These are phyloP conservation scores for Vitis amurensis DNA, from an alignment of 164 flowering plant species.

Conservation along the genomic window DNA sequence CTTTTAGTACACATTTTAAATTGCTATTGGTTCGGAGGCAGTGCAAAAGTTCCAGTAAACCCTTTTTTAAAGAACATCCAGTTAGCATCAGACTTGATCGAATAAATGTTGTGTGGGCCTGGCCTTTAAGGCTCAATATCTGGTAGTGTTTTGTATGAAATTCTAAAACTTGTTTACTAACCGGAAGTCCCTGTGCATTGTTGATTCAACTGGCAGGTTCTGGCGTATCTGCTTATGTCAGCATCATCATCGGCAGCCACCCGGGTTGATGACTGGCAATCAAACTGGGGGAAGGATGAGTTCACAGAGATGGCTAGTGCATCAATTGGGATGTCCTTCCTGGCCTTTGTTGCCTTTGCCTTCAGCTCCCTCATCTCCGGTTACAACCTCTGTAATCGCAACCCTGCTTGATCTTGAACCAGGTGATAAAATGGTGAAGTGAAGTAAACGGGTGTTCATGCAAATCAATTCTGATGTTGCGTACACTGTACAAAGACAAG, in stretches of 20 bases:
- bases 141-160: background rate
- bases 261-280: conserved; percentile 70
- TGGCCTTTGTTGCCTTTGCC: conserved; percentile 77
- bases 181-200: background rate
- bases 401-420: conserved; percentile 8
- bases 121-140: background rate
- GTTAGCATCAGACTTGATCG: too few relatives aligned
- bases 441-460: too few relatives aligned
- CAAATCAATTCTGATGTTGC: too few relatives aligned
- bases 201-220: conserved; percentile 42
- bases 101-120: background rate
- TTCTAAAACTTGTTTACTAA: background rate
- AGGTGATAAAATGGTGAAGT: too few relatives aligned
- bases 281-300: conserved; percentile 87
- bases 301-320: conserved; percentile 86
- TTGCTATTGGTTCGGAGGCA: too few relatives aligned
- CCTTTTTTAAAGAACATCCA: too few relatives aligned
- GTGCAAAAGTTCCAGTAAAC: too few relatives aligned
- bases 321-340: conserved; percentile 71
- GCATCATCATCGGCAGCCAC: conserved; percentile 90
- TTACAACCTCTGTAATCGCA: conserved; percentile 52
- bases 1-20: too few relatives aligned
- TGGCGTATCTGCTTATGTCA: conserved; percentile 85
- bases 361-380: conserved; percentile 80
- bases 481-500: too few relatives aligned